Percentiles rank a stretch among this genome's conserved stretches.
phyloP scores from a whole-genome alignment of 2,329 filamentous ascomycete species.

The Didymella pomorum region DNA sequence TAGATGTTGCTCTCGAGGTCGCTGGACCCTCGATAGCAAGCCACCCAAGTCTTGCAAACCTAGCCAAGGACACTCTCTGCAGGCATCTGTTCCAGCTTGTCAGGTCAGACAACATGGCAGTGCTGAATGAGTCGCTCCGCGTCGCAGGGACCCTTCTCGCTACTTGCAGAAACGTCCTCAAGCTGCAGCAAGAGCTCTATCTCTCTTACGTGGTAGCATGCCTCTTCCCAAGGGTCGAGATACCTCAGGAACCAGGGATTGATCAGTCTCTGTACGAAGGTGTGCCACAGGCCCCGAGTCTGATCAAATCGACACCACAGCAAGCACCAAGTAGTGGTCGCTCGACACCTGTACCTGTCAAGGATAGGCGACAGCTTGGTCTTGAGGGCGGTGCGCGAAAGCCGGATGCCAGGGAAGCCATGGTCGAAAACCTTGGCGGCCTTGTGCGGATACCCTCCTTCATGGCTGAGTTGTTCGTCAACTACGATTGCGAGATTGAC shows the following conservation, averaged over 20 bases:
- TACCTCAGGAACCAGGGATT: conserved; percentile 88
- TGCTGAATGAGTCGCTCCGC: conserved; percentile 89
- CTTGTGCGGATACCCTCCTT: conserved; percentile 92
- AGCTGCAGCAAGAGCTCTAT: conserved; percentile 96
- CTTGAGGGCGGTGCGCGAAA: conserved; percentile 91
- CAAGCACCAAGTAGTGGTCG: conserved; percentile 75
- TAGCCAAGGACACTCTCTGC: conserved; percentile 93
- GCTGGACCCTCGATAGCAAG: conserved; percentile 93
- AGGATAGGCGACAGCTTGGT: conserved; percentile 90
- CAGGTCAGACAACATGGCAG: conserved; percentile 93
- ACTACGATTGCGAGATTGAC: conserved; percentile 96
- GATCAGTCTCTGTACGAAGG: conserved; percentile 91
- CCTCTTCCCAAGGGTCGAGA: conserved; percentile 91
- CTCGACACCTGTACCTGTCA: conserved; percentile 87
- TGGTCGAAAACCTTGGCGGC: conserved; percentile 96
- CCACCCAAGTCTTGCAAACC: conserved; percentile 83
- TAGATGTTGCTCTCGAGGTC: conserved; percentile 96
- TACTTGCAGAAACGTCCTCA: conserved; percentile 88
- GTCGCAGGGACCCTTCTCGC: conserved; percentile 90
- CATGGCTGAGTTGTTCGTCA: conserved; percentile 94
- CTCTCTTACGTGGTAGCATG: conserved; percentile 94
- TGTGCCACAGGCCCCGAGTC: conserved; percentile 87
- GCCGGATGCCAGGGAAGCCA: conserved; percentile 94
- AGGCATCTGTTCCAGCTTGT: conserved; percentile 96
- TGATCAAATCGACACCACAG: conserved; percentile 80